Conservation (phyloP, 306 rosid genomes). For the Lotus japonicus region DNA sequence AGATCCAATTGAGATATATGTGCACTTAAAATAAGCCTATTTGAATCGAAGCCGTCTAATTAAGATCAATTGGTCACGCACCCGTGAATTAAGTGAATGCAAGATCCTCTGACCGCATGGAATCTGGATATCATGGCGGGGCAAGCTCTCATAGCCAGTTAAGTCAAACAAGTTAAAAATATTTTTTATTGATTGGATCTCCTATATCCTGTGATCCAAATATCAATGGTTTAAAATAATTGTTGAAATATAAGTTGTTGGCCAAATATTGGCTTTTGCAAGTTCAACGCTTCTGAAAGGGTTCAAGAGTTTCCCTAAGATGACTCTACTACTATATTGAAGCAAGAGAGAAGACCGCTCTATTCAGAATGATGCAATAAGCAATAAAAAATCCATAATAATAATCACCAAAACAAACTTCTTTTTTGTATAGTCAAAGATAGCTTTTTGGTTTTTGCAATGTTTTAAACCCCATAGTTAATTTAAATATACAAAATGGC, state of each 20-base stretch:
- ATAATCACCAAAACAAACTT: conserved; percentile 9
- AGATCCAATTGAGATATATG: too few relatives aligned
- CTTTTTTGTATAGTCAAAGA: conserved; percentile 4
- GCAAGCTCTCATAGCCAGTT: background rate
- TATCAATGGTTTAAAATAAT: background rate
- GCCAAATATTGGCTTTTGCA: background rate
- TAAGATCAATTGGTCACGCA: too few relatives aligned
- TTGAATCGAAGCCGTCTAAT: too few relatives aligned
- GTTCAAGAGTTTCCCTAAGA: background rate
- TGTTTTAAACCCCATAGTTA: conserved; percentile 27
- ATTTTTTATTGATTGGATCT: background rate
- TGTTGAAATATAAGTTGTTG: background rate
- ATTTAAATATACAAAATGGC: conserved; percentile 50
- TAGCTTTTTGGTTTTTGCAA: conserved; percentile 24
- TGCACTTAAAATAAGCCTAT: too few relatives aligned
- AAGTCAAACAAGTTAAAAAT: background rate
- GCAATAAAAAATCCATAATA: conserved; percentile 19
- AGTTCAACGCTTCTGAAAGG: background rate
- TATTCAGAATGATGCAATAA: conserved; percentile 12
- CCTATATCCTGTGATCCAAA: background rate
- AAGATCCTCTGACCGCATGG: too few relatives aligned
- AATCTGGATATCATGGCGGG: too few relatives aligned
- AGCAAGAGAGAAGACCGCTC: background rate
- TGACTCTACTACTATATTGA: background rate
- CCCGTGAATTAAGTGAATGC: too few relatives aligned